Base-by-base conservation (phyloP, 441 rosid species). In the Eutrema salsugineum region DNA sequence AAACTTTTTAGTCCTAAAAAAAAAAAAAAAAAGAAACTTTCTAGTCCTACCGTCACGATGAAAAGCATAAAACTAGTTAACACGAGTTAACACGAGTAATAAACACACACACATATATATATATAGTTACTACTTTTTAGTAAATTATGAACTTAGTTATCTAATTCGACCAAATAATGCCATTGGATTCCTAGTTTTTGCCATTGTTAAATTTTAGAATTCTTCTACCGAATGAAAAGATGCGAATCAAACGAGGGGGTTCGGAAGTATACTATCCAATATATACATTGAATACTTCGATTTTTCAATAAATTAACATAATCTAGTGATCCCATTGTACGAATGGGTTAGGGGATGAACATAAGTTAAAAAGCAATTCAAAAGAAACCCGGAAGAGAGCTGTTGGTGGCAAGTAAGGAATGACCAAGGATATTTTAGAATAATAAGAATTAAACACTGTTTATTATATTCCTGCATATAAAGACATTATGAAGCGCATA, bases 331-430 rank as follows among this genome's bases (percentile, higher is more conserved):
- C 32, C 32, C 61, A 33, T 70, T 11, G 42, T 51, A 24, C 27
- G 35, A 33, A 53, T 33, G 63, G 64, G 55, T 63, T 55, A 44
- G 50, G 64, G 54, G 57, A 40, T 63, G 64, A 63, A 24, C 38
- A 62, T 10, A 49, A 42, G 22, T 6, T 16, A 11, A 16, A 38
- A 39, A 9, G 1, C 17, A 27, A 10, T 11, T 14, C 0, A 6
- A 20, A 46, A 8, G 19, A 61, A 40, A 14, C 42, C 40, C 56
- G 46, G 63, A 51, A 42, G 17, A 40, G 28, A 39, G 62, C 27
- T 61, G 54, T 42, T 61, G 24, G 22, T 49, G 9, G 27, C 62
- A 71, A 40, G 38, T 43, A 19, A 40, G 38, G 62, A 40, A 28
- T 43, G n/a, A 40, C 46, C 11, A 62, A 50, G 1, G 5, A 50